These are phyloP conservation scores for Epichloe hybrida DNA, from an alignment of 2,329 filamentous ascomycete genomes.

Conservation along the genomic window DNA sequence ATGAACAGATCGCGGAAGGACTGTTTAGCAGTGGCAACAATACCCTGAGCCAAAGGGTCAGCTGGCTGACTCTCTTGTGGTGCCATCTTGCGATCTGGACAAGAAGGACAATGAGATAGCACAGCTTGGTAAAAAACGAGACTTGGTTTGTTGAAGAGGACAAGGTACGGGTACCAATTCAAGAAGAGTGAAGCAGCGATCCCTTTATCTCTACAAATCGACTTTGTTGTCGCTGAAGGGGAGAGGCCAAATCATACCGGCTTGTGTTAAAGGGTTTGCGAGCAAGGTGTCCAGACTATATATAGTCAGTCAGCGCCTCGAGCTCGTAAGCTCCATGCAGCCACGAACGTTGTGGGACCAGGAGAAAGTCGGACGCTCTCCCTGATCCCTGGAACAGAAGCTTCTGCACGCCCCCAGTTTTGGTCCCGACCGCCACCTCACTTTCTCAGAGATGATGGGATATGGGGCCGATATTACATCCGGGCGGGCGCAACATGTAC, in stretches of 20 bases:
- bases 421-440: background rate
- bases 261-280: background rate
- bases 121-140: background rate
- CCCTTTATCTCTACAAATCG: background rate
- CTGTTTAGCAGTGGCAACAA: constrained; percentile 51
- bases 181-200: background rate
- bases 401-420: background rate
- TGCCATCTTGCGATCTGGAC: background rate
- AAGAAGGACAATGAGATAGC: background rate
- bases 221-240: no score
- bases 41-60: constrained; percentile 54
- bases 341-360: background rate
- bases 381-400: background rate
- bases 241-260: background rate
- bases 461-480: background rate
- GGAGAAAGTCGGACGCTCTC: background rate
- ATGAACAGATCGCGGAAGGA: constrained; percentile 50
- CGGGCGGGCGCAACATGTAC: background rate
- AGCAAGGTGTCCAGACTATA: background rate
- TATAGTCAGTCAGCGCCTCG: background rate
- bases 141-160: background rate
- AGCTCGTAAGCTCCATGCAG: no score
- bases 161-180: background rate
- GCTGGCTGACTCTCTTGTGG: constrained; percentile 33
- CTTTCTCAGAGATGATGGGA: background rate